Conservation (phyloP, 2,329 filamentous ascomycete genomes). For the Penicillium sp. region DNA sequence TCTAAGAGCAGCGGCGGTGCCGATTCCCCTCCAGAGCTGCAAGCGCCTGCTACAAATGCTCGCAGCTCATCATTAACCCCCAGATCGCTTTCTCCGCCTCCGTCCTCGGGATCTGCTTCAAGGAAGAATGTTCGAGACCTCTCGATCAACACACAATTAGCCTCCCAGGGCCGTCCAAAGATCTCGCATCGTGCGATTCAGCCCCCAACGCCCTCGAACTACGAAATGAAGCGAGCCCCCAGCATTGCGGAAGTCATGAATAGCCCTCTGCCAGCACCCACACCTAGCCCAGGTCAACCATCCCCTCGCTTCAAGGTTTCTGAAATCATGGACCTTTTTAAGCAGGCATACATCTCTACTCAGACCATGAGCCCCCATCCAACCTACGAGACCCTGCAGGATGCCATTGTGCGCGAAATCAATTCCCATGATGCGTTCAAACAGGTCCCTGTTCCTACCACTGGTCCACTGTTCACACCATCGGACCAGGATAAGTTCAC, state of each 20-base stretch:
- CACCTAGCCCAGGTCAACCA: slow-evolving; percentile 27
- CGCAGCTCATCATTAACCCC: slow-evolving; percentile 19
- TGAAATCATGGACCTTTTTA: slow-evolving; percentile 49
- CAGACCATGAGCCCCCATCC: slow-evolving; percentile 36
- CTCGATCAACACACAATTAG: slow-evolving; percentile 46
- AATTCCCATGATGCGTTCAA: slow-evolving; percentile 50
- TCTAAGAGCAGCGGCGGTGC: slow-evolving; percentile 1
- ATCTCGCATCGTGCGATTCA: slow-evolving; percentile 41
- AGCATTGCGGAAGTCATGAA: slow-evolving; percentile 49
- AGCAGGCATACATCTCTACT: slow-evolving; percentile 40
- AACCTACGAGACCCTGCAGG: slow-evolving; percentile 47
- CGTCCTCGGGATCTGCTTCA: slow-evolving; percentile 23
- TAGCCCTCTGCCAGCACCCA: slow-evolving; percentile 39
- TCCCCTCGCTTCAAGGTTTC: slow-evolving; percentile 38
- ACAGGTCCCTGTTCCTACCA: slow-evolving; percentile 34
- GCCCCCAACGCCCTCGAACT: slow-evolving; percentile 39
- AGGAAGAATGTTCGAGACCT: slow-evolving; percentile 46
- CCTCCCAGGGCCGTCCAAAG: slow-evolving; percentile 36
- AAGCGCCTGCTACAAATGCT: slow-evolving; percentile 14
- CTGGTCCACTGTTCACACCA: slow-evolving; percentile 41
- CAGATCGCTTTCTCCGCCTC: slow-evolving; percentile 16
- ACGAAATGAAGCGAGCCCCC: slow-evolving; percentile 30
- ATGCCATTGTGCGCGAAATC: slow-evolving; percentile 49
- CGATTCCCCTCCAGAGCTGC: slow-evolving; percentile 8
- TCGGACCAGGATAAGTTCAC: slow-evolving; percentile 30